Percentiles rank a stretch among this genome's conserved stretches.
Evolutionary conservation across 352 stramenopile genomes (phyloP).

Genomic region (Pelagophyceae sp.): DNA sequence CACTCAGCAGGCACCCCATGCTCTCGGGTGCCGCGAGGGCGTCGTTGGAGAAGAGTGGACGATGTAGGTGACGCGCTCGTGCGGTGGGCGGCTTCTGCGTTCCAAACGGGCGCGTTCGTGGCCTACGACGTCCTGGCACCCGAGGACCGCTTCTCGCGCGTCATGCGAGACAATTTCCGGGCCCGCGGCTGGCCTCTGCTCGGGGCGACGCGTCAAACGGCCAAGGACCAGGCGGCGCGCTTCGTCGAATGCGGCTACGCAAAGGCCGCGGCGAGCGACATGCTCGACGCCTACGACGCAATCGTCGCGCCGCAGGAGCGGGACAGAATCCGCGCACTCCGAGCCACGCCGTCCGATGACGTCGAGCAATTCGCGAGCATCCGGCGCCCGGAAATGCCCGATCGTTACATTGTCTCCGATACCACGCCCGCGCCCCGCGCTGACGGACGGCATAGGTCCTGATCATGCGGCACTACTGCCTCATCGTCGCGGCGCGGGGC

Average conservation of each 20-base stretch:
- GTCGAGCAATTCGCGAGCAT: not conserved
- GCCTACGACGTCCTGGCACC: slow-evolving; percentile 4
- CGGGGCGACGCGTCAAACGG: not conserved
- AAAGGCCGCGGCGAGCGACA: not conserved
- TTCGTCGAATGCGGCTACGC: not conserved
- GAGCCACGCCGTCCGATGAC: not conserved
- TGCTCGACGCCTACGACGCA: not conserved
- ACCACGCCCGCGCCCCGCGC: not conserved
- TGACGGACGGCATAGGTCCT: not conserved
- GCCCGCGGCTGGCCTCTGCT: not conserved
- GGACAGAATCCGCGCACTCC: not conserved
- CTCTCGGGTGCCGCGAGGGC: too few relatives aligned
- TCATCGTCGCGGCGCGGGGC: not conserved
- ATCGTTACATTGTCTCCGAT: not conserved
- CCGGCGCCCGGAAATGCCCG: not conserved
- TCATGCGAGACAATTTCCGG: slow-evolving; percentile 5
- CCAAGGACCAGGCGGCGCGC: not conserved
- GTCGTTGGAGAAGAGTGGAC: not conserved
- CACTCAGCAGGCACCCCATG: too few relatives aligned
- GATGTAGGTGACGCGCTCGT: not conserved
- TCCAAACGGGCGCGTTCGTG: not conserved
- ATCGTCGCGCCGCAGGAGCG: not conserved
- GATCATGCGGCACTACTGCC: slow-evolving; percentile 16
- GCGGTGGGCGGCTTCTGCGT: too few relatives aligned
- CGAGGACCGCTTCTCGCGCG: not conserved